Conservation (phyloP, 192 early-diverging fungal genomes). For the Coemansia sp. region DNA sequence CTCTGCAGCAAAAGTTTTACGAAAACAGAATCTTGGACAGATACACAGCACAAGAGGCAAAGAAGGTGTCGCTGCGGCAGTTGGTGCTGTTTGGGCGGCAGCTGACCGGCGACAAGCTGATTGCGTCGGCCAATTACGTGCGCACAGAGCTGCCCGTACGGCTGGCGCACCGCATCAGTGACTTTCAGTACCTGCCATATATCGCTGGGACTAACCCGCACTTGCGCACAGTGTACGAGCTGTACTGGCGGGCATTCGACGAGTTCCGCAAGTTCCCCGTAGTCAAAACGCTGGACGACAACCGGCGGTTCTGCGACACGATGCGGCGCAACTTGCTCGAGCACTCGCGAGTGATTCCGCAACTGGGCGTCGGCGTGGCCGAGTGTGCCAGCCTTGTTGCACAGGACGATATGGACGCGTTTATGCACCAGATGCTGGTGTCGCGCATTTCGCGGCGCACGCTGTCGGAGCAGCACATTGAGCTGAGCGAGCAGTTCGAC, state of each 20-base stretch:
- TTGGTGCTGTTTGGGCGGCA: slow-evolving; percentile 88
- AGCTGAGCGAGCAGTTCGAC: slow-evolving; percentile 67
- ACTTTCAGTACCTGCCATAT: slow-evolving; percentile 91
- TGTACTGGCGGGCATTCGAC: slow-evolving; percentile 96
- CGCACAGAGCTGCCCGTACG: slow-evolving; percentile 84
- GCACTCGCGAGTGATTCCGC: slow-evolving; percentile 84
- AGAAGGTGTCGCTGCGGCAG: slow-evolving; percentile 85
- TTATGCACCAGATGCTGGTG: slow-evolving; percentile 88
- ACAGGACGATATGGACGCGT: slow-evolving; percentile 68
- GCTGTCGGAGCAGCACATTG: slow-evolving; percentile 90
- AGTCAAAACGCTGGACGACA: slow-evolving; percentile 80
- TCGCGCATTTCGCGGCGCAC: slow-evolving; percentile 87
- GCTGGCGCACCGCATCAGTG: slow-evolving; percentile 87
- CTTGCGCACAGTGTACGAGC: slow-evolving; percentile 76
- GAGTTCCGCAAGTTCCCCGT: slow-evolving; percentile 65
- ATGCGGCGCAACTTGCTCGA: slow-evolving; percentile 72
- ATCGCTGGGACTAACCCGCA: slow-evolving; percentile 92
- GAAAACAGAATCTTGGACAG: slow-evolving; percentile 85
- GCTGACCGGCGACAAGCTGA: slow-evolving; percentile 77
- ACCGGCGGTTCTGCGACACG: slow-evolving; percentile 75
- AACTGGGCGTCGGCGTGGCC: slow-evolving; percentile 81
- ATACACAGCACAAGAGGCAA: slow-evolving; percentile 74
- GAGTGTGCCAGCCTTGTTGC: slow-evolving; percentile 75
- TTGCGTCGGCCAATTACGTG: slow-evolving; percentile 89
- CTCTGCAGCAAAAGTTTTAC: slow-evolving; percentile 78